phyloP scores from a whole-genome alignment of 768 basidiomycete species.

The Suillus luteus region DNA sequence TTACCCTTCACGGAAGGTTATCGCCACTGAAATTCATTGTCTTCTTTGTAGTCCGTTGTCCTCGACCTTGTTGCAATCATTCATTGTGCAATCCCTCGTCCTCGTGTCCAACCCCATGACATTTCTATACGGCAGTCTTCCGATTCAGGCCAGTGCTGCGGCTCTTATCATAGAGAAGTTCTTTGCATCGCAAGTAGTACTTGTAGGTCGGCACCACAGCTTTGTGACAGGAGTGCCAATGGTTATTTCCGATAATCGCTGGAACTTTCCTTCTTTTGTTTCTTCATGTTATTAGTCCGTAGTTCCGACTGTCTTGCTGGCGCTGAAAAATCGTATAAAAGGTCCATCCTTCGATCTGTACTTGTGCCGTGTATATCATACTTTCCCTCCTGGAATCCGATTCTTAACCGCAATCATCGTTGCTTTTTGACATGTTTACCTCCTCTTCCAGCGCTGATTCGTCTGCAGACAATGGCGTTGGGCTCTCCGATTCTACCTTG shows the following conservation, averaged over 20 bases:
- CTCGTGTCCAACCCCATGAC: neutral
- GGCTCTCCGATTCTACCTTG: constrained; percentile 51
- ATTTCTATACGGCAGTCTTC: neutral
- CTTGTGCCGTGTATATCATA: neutral
- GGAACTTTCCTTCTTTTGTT: neutral
- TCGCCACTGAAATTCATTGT: neutral
- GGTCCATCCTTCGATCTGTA: neutral
- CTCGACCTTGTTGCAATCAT: neutral
- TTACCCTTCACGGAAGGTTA: neutral
- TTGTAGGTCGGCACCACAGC: neutral
- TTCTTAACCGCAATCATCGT: neutral
- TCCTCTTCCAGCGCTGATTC: neutral
- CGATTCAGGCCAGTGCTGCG: neutral
- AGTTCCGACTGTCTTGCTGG: neutral
- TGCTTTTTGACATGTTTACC: neutral
- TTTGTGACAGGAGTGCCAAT: neutral
- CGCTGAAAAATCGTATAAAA: constrained; percentile 1
- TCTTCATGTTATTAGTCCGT: neutral
- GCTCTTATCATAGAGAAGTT: neutral
- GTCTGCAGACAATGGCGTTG: constrained; percentile 38
- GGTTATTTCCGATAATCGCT: neutral
- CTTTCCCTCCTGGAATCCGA: neutral
- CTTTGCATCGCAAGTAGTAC: neutral
- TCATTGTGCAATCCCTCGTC: neutral
- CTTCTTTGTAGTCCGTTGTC: neutral